Conservation (phyloP, 257 asterid species). For the Solanum infundibuliforme region DNA sequence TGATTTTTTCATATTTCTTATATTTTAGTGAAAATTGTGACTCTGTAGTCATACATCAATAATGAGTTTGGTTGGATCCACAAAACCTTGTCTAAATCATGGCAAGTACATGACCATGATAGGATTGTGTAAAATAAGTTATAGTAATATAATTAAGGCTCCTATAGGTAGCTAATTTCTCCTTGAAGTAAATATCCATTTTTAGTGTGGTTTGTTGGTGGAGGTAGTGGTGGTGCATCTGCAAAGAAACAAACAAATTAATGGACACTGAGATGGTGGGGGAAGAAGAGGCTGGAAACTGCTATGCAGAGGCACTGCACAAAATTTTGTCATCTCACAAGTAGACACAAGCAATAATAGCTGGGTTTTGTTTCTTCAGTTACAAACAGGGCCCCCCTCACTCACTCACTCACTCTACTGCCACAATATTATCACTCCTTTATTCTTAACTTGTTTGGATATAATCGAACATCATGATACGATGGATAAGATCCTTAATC, state of each 20-base stretch:
- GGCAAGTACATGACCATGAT: not conserved
- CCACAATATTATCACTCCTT: constrained; percentile 25
- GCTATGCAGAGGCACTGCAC: constrained; percentile 45
- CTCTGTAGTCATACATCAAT: too few species aligned
- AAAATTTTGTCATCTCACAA: constrained; percentile 38
- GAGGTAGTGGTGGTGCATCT: not conserved
- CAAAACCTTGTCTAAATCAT: not conserved
- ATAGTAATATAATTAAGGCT: not conserved
- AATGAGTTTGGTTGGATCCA: not conserved
- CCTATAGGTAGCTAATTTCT: not conserved
- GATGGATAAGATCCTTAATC: not conserved
- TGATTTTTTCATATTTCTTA: not conserved
- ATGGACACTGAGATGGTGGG: constrained; percentile 7
- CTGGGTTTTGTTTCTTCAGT: constrained; percentile 50
- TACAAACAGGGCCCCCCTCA: constrained; percentile 30
- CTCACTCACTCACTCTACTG: constrained; percentile 15
- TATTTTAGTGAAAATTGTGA: not conserved
- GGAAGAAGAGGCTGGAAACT: constrained; percentile 17
- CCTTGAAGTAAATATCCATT: not conserved
- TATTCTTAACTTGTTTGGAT: constrained; percentile 15
- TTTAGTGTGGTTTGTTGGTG: not conserved
- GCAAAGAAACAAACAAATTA: not conserved
- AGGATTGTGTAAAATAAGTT: not conserved
- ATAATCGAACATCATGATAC: not conserved
- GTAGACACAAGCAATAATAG: constrained; percentile 51